Evolutionary conservation across 164 flowering plant species (phyloP), one percentile per base, ranked within the genome.

Genomic region (Macadamia tetraphylla): DNA sequence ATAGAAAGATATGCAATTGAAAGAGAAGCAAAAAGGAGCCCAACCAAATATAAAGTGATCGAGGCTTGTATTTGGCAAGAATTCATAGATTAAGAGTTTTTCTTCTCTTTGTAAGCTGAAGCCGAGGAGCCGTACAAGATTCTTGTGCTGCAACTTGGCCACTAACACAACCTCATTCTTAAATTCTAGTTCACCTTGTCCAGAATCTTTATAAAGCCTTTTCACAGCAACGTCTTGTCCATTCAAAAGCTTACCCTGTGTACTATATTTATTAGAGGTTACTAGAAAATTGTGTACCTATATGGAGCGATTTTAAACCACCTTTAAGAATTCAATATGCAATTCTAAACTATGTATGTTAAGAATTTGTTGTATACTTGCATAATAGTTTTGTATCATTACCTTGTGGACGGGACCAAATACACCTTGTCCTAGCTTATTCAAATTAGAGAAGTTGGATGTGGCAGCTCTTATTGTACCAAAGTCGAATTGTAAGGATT

Each of bases 41-140:
- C 0, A 49, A 49, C 53, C 53, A 49, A 49, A 49, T 49, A 49
- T 10, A 8, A 49, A 49, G 15, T 49, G 53, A 63, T 84, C 82
- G 9, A 82, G 80, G 70, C 84, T 81, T 73, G n/a, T 57, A 62
- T 82, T 82, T 29, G 79, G 77, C 42, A 79, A 46, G 31, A n/a
- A 79, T 42, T 83, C 86, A 62, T 79, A 81, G 11, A 83, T 63
- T 6, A 83, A 76, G 13, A 81, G n/a, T 72, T 65, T 79, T 46
- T 83, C 84, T 11, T 75, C 48, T 29, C 63, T 70, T 10, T 81
- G 71, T 11, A 74, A 1, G 75, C 82, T 74, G 48, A 61, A 81
- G 11, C 85, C 87, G 3, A 78, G 43, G 0, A 84, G 73, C 55
- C 73, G 68, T 0, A 76, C 85, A 0, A 81, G 80, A 60, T 83